These are phyloP conservation scores for Beauveria australis DNA, from an alignment of 2,329 filamentous ascomycete species.

Conservation along the genomic window DNA sequence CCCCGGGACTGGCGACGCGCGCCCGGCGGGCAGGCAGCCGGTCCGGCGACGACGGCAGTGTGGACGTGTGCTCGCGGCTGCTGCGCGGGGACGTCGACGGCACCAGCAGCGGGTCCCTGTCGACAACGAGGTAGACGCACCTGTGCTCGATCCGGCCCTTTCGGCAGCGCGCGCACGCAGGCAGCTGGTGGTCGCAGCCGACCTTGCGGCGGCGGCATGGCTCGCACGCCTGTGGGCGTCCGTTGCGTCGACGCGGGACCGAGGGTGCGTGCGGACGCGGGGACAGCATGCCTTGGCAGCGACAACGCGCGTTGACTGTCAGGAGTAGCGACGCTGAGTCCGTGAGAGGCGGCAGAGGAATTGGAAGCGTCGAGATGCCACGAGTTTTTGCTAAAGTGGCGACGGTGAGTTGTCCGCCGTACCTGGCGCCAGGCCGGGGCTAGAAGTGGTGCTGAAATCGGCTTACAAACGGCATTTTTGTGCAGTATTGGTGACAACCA, in stretches of 20 bases:
- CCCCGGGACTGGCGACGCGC: neutral
- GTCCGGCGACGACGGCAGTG: neutral
- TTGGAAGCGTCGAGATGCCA: neutral
- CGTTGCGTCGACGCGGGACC: slow-evolving; percentile 10
- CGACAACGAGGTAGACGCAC: slow-evolving; percentile 24
- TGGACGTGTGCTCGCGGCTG: slow-evolving; percentile 1
- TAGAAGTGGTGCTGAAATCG: neutral
- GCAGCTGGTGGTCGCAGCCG: slow-evolving; percentile 29
- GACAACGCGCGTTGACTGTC: neutral
- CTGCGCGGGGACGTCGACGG: neutral
- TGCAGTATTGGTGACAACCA: too few species aligned
- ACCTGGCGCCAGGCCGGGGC: neutral
- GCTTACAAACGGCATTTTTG: neutral
- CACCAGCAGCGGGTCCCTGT: neutral
- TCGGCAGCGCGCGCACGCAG: slow-evolving; percentile 26
- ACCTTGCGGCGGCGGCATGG: slow-evolving; percentile 29
- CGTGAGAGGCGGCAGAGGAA: neutral
- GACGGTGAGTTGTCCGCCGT: neutral
- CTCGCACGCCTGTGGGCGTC: slow-evolving; percentile 17
- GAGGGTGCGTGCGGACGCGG: slow-evolving; percentile 1
- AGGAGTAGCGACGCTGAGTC: neutral
- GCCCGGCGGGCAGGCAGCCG: neutral
- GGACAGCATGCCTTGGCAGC: neutral
- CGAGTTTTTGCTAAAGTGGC: neutral
- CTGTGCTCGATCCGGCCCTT: slow-evolving; percentile 22